phyloP scores from a whole-genome alignment of 2,329 filamentous ascomycete genomes.

The Colletotrichum gigasporum region DNA sequence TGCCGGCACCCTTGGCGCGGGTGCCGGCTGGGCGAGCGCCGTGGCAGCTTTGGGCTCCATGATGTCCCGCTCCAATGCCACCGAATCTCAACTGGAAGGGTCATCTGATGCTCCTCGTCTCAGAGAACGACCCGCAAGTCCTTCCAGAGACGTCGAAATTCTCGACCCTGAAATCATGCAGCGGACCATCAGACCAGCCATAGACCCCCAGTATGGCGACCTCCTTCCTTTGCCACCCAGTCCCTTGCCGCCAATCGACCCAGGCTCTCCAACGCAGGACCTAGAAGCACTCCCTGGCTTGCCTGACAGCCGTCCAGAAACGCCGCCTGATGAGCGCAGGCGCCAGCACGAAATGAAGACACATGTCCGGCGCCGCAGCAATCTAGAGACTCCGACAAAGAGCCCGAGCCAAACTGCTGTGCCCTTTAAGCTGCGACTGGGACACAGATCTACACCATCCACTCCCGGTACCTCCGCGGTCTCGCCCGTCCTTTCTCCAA shows the following conservation, averaged over 20 bases:
- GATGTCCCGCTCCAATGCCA: constrained; percentile 55
- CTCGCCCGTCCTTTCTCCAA: constrained; percentile 49
- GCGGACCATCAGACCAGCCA: constrained; percentile 69
- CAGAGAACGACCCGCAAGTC: constrained; percentile 13
- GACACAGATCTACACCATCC: constrained; percentile 54
- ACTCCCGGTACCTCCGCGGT: constrained; percentile 50
- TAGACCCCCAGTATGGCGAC: constrained; percentile 73
- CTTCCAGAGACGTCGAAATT: constrained; percentile 43
- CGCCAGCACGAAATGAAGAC: constrained; percentile 49
- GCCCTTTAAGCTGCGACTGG: constrained; percentile 64
- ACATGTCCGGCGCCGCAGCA: constrained; percentile 60
- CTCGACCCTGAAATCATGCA: constrained; percentile 68
- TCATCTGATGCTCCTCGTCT: constrained; percentile 20
- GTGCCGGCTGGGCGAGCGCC: constrained; percentile 70
- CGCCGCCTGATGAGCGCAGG: constrained; percentile 59
- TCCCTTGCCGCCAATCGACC: constrained; percentile 69
- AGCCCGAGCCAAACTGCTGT: constrained; percentile 67
- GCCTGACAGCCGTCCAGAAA: constrained; percentile 69
- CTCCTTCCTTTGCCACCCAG: constrained; percentile 72
- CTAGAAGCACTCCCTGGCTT: constrained; percentile 59
- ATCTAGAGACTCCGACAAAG: constrained; percentile 56
- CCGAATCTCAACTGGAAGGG: constrained; percentile 52
- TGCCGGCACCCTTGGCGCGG: constrained; percentile 75
- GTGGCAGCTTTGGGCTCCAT: constrained; percentile 51
- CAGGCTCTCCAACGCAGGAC: constrained; percentile 55